phyloP scores from a whole-genome alignment of 176 grass and related monocot species.

The Puccinellia tenuiflora region DNA sequence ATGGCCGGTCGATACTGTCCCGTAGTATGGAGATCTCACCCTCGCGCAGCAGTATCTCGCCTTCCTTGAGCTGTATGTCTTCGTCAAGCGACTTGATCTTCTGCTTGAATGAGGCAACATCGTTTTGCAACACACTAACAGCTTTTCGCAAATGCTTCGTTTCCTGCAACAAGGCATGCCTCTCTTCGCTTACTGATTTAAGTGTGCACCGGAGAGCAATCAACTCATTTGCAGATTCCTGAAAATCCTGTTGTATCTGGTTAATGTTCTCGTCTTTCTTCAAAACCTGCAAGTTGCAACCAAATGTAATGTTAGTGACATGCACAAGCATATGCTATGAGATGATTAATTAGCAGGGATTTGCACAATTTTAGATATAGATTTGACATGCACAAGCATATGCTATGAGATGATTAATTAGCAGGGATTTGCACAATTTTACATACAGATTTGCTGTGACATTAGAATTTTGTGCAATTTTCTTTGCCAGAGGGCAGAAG shows the following conservation, averaged over 20 bases:
- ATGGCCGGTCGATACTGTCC: slow-evolving; percentile 43
- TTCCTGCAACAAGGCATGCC: slow-evolving; percentile 55
- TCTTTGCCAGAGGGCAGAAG: neutral
- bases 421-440: neutral
- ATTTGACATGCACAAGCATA: neutral
- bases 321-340: neutral
- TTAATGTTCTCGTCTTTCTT: slow-evolving; percentile 53
- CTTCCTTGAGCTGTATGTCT: slow-evolving; percentile 61
- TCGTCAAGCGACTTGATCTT: slow-evolving; percentile 52
- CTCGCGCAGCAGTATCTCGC: slow-evolving; percentile 51
- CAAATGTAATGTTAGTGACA: neutral
- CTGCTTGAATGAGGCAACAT: slow-evolving; percentile 39
- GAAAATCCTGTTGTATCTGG: slow-evolving; percentile 37
- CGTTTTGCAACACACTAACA: slow-evolving; percentile 35
- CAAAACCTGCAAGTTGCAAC: slow-evolving; percentile 29
- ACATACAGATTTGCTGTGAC: neutral
- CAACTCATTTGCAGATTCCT: slow-evolving; percentile 48
- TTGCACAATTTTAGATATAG: too few relatives aligned
- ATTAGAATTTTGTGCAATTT: neutral
- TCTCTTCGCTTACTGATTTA: slow-evolving; percentile 50
- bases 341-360: neutral
- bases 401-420: neutral
- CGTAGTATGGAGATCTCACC: slow-evolving; percentile 59
- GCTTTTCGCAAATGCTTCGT: slow-evolving; percentile 35
- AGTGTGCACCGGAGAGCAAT: slow-evolving; percentile 41